A percentile compares a stretch with the other conserved stretches of the same genome.
Evolutionary conservation across 805 yeast genomes (phyloP).

Genomic region (Yamadazyma nakazawae): DNA sequence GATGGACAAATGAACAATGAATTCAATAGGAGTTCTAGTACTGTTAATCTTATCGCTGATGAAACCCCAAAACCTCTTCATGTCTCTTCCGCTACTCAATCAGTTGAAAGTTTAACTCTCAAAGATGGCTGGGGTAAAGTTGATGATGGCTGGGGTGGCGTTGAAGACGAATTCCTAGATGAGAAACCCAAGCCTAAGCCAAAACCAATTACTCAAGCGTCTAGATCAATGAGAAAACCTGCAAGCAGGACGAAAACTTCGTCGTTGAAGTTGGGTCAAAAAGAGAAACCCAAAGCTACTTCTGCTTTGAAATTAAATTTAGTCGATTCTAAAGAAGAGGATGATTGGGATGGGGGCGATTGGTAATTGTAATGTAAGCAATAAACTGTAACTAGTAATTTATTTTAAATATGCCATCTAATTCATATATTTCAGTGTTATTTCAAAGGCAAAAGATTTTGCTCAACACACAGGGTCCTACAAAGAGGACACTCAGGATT

Average conservation of each 20-base stretch:
- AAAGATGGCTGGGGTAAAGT: conserved; percentile 23
- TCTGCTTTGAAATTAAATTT: conserved; percentile 27
- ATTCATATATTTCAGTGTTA: conserved; percentile 12
- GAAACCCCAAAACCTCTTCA: neutral
- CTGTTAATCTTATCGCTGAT: conserved; percentile 8
- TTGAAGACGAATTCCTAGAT: conserved; percentile 4
- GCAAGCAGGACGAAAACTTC: conserved; percentile 13
- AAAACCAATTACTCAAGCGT: neutral
- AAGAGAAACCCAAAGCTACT: conserved; percentile 18
- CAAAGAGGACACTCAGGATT: conserved; percentile 90
- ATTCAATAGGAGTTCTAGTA: conserved; percentile 21
- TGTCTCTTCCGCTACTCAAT: neutral
- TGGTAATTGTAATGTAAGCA: conserved; percentile 12
- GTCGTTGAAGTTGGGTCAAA: conserved; percentile 22
- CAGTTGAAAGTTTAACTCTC: conserved; percentile 9
- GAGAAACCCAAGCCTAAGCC: conserved; percentile 7
- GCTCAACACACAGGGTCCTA: conserved; percentile 63
- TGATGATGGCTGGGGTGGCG: conserved; percentile 25
- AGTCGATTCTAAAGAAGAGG: conserved; percentile 22
- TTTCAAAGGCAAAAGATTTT: conserved; percentile 58
- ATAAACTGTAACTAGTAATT: neutral
- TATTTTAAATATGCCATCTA: neutral
- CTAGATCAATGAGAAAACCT: conserved; percentile 4
- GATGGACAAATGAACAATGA: conserved; percentile 36
- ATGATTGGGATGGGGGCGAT: conserved; percentile 30